phyloP scores from a whole-genome alignment of 305 asterid genomes.

The Fraxinus floribunda region DNA sequence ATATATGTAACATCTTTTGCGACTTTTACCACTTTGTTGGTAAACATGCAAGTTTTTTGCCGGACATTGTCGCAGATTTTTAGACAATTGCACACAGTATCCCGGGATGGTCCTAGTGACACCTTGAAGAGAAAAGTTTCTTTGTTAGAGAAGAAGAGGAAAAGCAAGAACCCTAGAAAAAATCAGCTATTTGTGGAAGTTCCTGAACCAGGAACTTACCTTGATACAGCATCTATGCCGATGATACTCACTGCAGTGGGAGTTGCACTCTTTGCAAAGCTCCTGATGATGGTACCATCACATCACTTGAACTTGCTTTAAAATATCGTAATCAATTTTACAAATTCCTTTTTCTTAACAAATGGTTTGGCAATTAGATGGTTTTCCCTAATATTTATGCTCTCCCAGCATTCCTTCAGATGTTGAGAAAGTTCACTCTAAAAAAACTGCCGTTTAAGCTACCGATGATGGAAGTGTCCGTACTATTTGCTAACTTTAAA shows the following conservation, averaged over 20 bases:
- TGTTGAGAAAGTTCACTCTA: not conserved
- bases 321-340: not conserved
- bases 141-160: constrained; percentile 53
- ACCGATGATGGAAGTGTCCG: not conserved
- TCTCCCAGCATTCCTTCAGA: not conserved
- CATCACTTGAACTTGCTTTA: not conserved
- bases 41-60: constrained; percentile 40
- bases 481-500: not conserved
- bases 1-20: not conserved
- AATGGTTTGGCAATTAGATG: not conserved
- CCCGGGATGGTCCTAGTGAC: constrained; percentile 60
- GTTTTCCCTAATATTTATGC: not conserved
- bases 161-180: constrained; percentile 44
- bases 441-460: not conserved
- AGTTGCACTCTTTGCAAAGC: constrained; percentile 70
- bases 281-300: constrained; percentile 72
- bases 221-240: constrained; percentile 85
- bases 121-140: constrained; percentile 58
- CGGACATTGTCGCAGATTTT: constrained; percentile 32
- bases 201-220: constrained; percentile 69
- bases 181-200: constrained; percentile 61
- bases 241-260: constrained; percentile 75
- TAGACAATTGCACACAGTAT: constrained; percentile 52
- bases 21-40: not conserved
- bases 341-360: not conserved